Evolutionary conservation across 768 basidiomycete species (phyloP).

Genomic region (Suillus weaverae): DNA sequence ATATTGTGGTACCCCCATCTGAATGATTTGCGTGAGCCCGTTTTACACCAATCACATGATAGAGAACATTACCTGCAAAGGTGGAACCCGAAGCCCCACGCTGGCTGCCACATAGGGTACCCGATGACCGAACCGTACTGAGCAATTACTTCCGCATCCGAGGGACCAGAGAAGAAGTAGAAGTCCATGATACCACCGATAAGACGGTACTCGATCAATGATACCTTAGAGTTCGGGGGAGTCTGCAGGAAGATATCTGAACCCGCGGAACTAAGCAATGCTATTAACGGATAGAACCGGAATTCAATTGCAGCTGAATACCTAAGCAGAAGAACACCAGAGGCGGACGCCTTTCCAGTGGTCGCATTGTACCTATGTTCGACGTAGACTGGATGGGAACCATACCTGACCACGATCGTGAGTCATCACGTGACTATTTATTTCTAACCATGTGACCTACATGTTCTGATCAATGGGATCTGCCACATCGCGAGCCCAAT

Average conservation of each 20-base stretch:
- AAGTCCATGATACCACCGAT: conserved; percentile 77
- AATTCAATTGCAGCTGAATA: conserved; percentile 22
- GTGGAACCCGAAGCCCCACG: conserved; percentile 80
- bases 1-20: conserved; percentile 54
- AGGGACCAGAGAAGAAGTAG: conserved; percentile 68
- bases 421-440: neutral
- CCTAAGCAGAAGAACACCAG: conserved; percentile 78
- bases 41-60: conserved; percentile 6
- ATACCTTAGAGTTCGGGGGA: conserved; percentile 52
- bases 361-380: conserved; percentile 66
- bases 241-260: conserved; percentile 70
- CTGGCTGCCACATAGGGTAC: conserved; percentile 67
- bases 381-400: conserved; percentile 70
- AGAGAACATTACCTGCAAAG: conserved; percentile 50
- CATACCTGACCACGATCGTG: conserved; percentile 47
- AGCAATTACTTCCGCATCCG: conserved; percentile 55
- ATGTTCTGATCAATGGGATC: conserved; percentile 70
- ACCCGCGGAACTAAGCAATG: conserved; percentile 53
- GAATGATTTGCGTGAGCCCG: neutral
- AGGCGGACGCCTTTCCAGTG: conserved; percentile 55
- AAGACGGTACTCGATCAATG: conserved; percentile 69
- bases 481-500: conserved; percentile 63
- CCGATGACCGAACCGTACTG: conserved; percentile 73
- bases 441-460: conserved; percentile 35
- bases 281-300: conserved; percentile 4